Percentiles rank a stretch among this genome's conserved stretches.
Conservation (phyloP, 75 land plant species). For the Isoetes taiwanensis region DNA sequence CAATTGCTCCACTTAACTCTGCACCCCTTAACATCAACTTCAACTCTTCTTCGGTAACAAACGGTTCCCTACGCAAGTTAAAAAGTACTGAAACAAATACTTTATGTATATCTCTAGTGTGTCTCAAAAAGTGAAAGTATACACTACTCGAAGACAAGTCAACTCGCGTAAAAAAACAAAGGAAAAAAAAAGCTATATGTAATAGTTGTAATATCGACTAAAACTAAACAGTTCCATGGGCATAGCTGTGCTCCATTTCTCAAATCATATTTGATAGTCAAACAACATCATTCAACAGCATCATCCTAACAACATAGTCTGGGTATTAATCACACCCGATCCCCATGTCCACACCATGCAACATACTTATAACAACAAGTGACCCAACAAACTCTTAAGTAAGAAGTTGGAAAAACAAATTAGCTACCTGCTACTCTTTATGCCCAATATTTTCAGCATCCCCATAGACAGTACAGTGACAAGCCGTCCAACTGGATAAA, state of each 20-base stretch:
- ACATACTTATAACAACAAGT: background rate
- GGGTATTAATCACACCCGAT: too few species aligned
- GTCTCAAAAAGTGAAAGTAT: too few species aligned
- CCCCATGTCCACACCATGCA: background rate
- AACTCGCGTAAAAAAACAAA: too few species aligned
- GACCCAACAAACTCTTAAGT: background rate
- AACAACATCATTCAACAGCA: too few species aligned
- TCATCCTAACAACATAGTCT: too few species aligned
- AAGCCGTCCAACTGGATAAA: constrained; percentile 91
- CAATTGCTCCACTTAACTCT: constrained; percentile 89
- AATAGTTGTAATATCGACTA: too few species aligned
- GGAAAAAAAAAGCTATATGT: too few species aligned
- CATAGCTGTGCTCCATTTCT: too few species aligned
- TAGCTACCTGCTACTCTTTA: constrained; percentile 77
- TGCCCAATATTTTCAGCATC: constrained; percentile 68
- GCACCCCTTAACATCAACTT: constrained; percentile 92
- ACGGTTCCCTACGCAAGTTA: constrained; percentile 96
- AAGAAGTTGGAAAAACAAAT: background rate
- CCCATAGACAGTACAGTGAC: constrained; percentile 79
- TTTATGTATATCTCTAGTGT: too few species aligned
- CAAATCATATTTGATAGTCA: too few species aligned
- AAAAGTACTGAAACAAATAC: too few species aligned
- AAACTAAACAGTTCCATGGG: background rate
- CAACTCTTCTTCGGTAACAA: constrained; percentile 90
- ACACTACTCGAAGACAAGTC: too few species aligned